Base-by-base conservation (phyloP, 768 basidiomycete genomes). In the Boletus subparvulus region DNA sequence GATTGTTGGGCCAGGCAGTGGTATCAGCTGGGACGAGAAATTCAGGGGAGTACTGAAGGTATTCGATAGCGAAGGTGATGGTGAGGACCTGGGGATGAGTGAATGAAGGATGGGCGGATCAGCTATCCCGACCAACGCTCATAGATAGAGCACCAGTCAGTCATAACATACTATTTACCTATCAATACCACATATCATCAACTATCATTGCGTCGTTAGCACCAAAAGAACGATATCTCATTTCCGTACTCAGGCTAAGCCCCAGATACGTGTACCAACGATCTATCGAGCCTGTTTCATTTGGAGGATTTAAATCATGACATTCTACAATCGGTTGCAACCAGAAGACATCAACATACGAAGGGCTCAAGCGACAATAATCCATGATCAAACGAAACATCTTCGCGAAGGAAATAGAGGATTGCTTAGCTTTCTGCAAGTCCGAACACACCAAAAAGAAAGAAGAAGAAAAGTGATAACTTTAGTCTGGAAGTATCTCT, bases 1-100 rank as follows among this genome's bases (percentile, higher is more conserved):
- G 40, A 82, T 94, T 52, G 77, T 95, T 52, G 79, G 83, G 53
- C 84, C 86, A 4, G 82, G 83, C 3, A 73, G 73, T 50, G 74
- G 75, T 16, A 84, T 90, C 13, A 78, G 78, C 24, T 98, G 94
- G 94, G 89, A 94, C 64, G 80, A 85, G 56, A 77, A 87, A 56
- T 89, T 91, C 63, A 74, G 77, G 51, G 77, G 78, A 44, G 77
- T 79, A 19, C 64, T 95, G 54, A 78, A 74, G 46, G 79, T 93
- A 7, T 92, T 88, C 65, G 76, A 75, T 19, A 74, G 80, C 62
- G 77, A 78, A 45, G 69, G 67, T 32, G 46, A 54, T 33, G 46
- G 32, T 11, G 59, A 52, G 8, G 50, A n/a, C 12, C 17, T 19
- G 9, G 55, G 7, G 3, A 54, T 40, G 19, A 39, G 12, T 17